These are phyloP conservation scores for Ascochyta pisi DNA, from an alignment of 2,329 filamentous ascomycete genomes.

Conservation along the genomic window DNA sequence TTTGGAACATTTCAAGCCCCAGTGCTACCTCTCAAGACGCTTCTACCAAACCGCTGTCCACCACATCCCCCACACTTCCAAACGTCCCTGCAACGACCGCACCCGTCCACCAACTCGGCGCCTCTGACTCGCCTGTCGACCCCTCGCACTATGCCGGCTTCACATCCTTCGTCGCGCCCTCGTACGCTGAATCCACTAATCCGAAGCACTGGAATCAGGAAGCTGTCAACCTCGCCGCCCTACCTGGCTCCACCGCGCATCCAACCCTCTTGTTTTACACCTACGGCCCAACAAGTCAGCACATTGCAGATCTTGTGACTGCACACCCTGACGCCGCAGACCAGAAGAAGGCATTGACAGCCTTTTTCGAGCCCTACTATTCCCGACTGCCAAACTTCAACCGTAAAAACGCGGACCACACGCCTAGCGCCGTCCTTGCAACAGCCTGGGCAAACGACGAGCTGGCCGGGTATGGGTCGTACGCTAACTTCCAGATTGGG, in stretches of 20 bases:
- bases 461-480: conserved; percentile 81
- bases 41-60: conserved; percentile 1
- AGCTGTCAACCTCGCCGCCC: conserved; percentile 75
- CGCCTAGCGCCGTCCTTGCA: conserved; percentile 68
- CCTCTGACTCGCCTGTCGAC: conserved; percentile 36
- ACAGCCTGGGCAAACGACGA: conserved; percentile 82
- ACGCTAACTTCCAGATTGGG: conserved; percentile 84
- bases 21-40: neutral
- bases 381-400: conserved; percentile 74
- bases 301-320: conserved; percentile 38
- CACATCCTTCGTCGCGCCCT: conserved; percentile 76
- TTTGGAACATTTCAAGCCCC: conserved; percentile 64
- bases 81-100: conserved; percentile 49
- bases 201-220: conserved; percentile 75
- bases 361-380: conserved; percentile 80
- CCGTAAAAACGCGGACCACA: conserved; percentile 61
- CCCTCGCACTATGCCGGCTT: conserved; percentile 65
- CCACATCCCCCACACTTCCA: conserved; percentile 29
- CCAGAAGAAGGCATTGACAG: conserved; percentile 60
- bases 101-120: conserved; percentile 42
- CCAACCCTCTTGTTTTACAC: conserved; percentile 87
- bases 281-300: conserved; percentile 60
- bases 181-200: conserved; percentile 69
- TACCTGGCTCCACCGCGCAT: conserved; percentile 66
- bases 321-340: conserved; percentile 50